Base-by-base conservation (phyloP, 140 eudicot species). In the Flaveria floridana region DNA sequence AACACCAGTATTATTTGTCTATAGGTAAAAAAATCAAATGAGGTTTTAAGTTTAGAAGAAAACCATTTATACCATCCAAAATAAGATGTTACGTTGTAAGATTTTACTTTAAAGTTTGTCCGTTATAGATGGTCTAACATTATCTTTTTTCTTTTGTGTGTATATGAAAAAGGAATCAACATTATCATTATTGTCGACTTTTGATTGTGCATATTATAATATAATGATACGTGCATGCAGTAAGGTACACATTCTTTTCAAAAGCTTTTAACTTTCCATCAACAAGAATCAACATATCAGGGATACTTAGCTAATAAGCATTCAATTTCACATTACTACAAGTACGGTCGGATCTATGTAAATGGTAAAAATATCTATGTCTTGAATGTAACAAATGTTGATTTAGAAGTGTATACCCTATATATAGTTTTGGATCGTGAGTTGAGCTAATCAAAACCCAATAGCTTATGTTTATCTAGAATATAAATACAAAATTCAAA, bases 291-390 rank as follows among this genome's bases (percentile, higher is more conserved):
- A 26, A 62, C 44, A 28, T 62, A 62, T 18, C 68, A 30, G 6
- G 69, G 7, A 63, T 28, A 30, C 69, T 65, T 65, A 65, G 50
- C 71, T 52, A 34, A 37, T 65, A 65, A 65, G 70, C 70, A 65
- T 65, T 39, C 51, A 65, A 37, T 65, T 39, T 65, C 70, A 65
- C 51, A 37, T 65, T 26, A 16, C 7, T 2, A 37, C 26, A 16
- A 65, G 26, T 4, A 58, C 37, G 7, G 41, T 34, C 41, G 37
- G 37, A 30, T 30, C 37, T 30, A 30, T 30, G 41, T 34, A 34
- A 34, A 34, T 1, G 41, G 41, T 4, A 34, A 34, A 34, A 0
- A 34, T 5, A 34, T 4, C 41, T 34, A 4, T 34, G 41, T 34
- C 41, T 34, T 34, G 7, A 0, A 34, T 34, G 41, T 0, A 34